Conservation (phyloP, 768 basidiomycete species). For the Scleroderma bovista region DNA sequence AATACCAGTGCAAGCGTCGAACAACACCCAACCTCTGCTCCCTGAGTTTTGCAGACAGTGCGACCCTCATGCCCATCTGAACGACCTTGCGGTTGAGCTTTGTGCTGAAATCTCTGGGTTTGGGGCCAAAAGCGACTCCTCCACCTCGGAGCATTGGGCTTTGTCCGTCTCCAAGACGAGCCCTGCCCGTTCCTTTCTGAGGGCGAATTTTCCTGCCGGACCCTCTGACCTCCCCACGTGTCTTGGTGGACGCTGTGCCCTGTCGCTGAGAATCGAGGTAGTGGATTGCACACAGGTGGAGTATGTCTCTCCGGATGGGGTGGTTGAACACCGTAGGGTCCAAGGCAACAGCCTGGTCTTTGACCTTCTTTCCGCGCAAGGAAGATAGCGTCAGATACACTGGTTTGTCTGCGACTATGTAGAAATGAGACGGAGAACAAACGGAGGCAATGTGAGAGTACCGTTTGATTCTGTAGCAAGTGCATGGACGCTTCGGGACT, state of each 20-base stretch:
- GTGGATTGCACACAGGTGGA: conserved; percentile 88
- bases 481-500: conserved; percentile 13
- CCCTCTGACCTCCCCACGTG: conserved; percentile 82
- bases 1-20: conserved; percentile 64
- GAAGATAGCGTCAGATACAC: conserved; percentile 59
- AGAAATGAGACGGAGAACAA: conserved; percentile 4
- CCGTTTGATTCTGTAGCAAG: conserved; percentile 1
- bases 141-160: conserved; percentile 88
- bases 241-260: conserved; percentile 89
- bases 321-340: conserved; percentile 83
- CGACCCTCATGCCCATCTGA: conserved; percentile 89
- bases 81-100: conserved; percentile 91
- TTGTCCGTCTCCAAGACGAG: conserved; percentile 85
- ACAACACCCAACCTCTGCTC: conserved; percentile 75
- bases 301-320: conserved; percentile 85
- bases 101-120: conserved; percentile 88
- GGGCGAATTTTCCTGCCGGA: conserved; percentile 85
- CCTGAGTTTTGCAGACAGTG: conserved; percentile 76
- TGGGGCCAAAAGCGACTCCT: conserved; percentile 88
- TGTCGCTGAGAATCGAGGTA: conserved; percentile 86
- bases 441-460: too few species aligned
- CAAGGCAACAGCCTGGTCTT: conserved; percentile 51
- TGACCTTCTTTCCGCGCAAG: conserved; percentile 40
- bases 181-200: conserved; percentile 89
- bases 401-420: conserved; percentile 40